Evolutionary conservation across 148 eudicot genomes (phyloP).

Genomic region (Polygonum aviculare): DNA sequence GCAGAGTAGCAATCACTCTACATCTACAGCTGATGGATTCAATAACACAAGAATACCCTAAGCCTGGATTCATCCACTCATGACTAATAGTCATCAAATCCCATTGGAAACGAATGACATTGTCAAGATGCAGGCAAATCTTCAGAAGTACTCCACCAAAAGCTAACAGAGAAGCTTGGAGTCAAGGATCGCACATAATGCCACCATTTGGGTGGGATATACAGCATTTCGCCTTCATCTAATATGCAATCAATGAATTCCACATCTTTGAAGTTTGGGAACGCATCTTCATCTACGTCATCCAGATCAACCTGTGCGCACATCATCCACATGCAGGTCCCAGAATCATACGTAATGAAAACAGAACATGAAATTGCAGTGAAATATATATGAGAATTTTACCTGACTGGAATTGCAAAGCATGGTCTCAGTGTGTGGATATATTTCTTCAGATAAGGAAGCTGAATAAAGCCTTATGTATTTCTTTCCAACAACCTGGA

Average conservation of each 20-base stretch:
- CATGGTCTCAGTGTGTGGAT: conserved; percentile 87
- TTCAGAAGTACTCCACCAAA: conserved; percentile 75
- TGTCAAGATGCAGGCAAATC: conserved; percentile 27
- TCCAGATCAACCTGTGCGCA: conserved; percentile 78
- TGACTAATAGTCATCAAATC: conserved; percentile 1
- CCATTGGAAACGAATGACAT: not conserved
- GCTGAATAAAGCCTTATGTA: conserved; percentile 82
- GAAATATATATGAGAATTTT: not conserved
- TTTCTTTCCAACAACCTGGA: conserved; percentile 92
- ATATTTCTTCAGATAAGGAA: conserved; percentile 67
- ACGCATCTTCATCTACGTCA: conserved; percentile 54
- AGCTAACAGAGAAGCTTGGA: conserved; percentile 85
- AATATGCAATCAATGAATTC: conserved; percentile 89
- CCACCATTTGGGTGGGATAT: conserved; percentile 99
- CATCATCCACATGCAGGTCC: conserved; percentile 1
- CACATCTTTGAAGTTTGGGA: conserved; percentile 57
- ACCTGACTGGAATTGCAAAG: conserved; percentile 94
- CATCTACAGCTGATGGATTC: not conserved
- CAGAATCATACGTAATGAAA: not conserved
- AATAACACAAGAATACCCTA: not conserved
- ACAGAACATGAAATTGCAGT: not conserved
- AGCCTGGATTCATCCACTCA: conserved; percentile 5
- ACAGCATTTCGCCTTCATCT: conserved; percentile 97
- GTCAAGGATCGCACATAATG: conserved; percentile 91
- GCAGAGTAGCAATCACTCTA: not conserved